Base-by-base conservation (phyloP, 805 yeast genomes). In the Suhomyces tanzawaensis region DNA sequence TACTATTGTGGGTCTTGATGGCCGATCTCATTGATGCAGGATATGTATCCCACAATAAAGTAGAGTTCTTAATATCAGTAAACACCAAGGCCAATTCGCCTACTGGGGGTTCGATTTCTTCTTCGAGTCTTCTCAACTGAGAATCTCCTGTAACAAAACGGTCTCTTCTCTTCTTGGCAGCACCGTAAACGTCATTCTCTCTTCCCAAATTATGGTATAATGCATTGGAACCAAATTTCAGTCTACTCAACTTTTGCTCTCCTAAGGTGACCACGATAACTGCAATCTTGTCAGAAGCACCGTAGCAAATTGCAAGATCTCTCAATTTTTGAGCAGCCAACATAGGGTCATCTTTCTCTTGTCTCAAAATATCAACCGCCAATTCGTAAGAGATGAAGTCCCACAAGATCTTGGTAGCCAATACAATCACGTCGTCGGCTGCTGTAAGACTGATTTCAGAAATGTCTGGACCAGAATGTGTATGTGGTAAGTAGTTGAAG, bases 11-110 rank as follows among this genome's bases (percentile, higher is more conserved):
- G 3, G 87, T 84, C 62, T 89, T 88, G 55, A 93, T 93, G 0
- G 99, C 98, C 2, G 96, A 82, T 59, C 97, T 72, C 99, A 93
- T 93, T 0, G 96, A 95, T 36, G 79, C 77, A 2, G 97, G 96
- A 53, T 80, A 83, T 6, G 86, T 71, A 53, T 93, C 99, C 99
- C 99, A 93, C 37, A 93, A 64, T 35, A 82, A 66, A 0, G 99
- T 93, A 1, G 98, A 90, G 57, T 85, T 90, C 53, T 91, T 89
- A 50, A 93, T 93, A 76, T 93, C 99, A 0, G 99, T 93, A 63
- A 93, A 93, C 1, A 91, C 97, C 78, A 93, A 82, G 0, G 99
- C 96, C 34, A 93, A 68, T 35, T 88, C 89, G 2, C 98, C 98
- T 4, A 82, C 81, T 2, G 99, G 99, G 2, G 99, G 97, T 7